Base-by-base conservation (phyloP, 805 yeast species). In the Wickerhamomyces mucosus region DNA sequence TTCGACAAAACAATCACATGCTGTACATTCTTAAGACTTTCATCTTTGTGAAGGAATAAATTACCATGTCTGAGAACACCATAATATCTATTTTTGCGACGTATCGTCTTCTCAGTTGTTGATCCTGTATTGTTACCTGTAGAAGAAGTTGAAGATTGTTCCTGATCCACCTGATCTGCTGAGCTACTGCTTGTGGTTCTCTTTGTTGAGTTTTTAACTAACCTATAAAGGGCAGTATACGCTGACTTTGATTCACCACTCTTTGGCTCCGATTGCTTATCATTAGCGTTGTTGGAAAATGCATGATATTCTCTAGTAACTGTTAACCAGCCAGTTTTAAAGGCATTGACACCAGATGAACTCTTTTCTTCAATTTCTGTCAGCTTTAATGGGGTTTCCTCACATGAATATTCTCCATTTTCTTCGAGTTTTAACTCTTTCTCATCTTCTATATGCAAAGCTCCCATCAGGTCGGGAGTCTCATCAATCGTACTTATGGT, bases 21-120 rank as follows among this genome's bases (percentile, higher is more conserved):
- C 40, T 72, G 73, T 14, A 81, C 78, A 51, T 75, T 75, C 47
- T 64, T 67, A 50, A 73, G 65, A 29, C 63, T 60, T 37, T 78
- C 80, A 48, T 81, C 84, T 37, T 73, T 72, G 57, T 83, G 89
- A n/a, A 92, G 60, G 48, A 88, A 84, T 33, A 92, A 56, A 48
- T 86, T 86, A 0, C 96, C 95, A 47, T 88, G 96, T 46, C 82
- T 79, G 32, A 86, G 59, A 0, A 82, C 75, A 2, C 78, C 88
- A 51, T 58, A 81, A 48, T 65, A 81, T 26, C 75, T 59, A 47
- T 78, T 82, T 45, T 72, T 76, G 42, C 62, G 66, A 38, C 69
- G 56, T 8, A 56, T 53, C 5, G 55, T 40, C n/a, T n/a, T n/a
- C n/a, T n/a, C n/a, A n/a, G n/a, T n/a, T 35, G 59, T 65, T 33